Base-by-base conservation (phyloP, 768 basidiomycete genomes). In the Boletus huronensis region DNA sequence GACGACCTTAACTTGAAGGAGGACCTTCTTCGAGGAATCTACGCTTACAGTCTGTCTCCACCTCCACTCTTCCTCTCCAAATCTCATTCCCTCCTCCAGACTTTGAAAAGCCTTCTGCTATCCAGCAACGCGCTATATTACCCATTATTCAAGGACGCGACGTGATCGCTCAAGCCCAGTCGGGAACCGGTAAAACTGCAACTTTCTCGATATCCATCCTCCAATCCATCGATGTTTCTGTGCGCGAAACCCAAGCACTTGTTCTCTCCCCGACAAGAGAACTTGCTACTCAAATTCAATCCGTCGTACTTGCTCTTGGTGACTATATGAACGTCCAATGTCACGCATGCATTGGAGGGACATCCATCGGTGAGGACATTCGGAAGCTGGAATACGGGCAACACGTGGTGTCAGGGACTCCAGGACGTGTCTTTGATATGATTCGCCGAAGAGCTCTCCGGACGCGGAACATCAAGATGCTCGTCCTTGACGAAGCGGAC, bases 241-340 rank as follows among this genome's bases (percentile, higher is more conserved):
- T 98, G 47, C 86, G 94, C 57, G 94, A 97, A 75, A 94, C 93
- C 3, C 96, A 98, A 73, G 96, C 93, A 0, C 86, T 99, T 48
- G 88, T 99, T 54, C 82, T 99, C 34, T 97, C 96, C 6, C 96
- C 96, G 4, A 99, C 96, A n/a, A 90, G 96, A 60, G 96, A 99
- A 77, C 81, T 98, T 53, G 96, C 96, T 21, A 94, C 93, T n/a
- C 96, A 98, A 77, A 99, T 97, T 65, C 95, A 98, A 73, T 96
- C 92, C 46, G 95, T 98, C 60, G 85, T 98, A 29, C 83, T 98
- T 54, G 96, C 96, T 26, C 77, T 99, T 32, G 96, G 96, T 46
- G 95, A 98, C 78, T 98, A 98, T 72, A 96, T 98, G 95, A 97
- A 97, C 69, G 91, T 99, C 55, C 93, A 97, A 68, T 98, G 96